Conservation (phyloP, 148 eudicot species). For the Euryodendron excelsum region DNA sequence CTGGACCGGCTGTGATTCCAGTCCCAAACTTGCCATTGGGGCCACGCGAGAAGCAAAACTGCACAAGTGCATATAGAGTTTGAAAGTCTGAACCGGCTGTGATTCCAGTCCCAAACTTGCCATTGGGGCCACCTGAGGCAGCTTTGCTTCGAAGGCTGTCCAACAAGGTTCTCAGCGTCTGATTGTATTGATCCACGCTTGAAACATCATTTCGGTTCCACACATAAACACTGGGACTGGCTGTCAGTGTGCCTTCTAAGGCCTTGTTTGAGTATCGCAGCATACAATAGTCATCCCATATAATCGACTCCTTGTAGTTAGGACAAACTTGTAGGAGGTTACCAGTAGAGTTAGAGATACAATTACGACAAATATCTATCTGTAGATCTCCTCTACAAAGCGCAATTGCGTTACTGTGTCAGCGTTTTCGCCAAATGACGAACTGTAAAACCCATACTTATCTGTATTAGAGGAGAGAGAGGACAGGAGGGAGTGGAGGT, state of each 20-base stretch:
- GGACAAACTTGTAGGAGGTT: no score
- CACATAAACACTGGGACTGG: neutral
- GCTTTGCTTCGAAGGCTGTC: slow-evolving; percentile 20
- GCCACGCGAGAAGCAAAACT: neutral
- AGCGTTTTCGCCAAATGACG: slow-evolving; percentile 21
- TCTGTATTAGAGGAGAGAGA: slow-evolving; percentile 32
- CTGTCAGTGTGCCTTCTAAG: neutral
- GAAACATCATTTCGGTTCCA: neutral
- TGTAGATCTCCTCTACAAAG: slow-evolving; percentile 42
- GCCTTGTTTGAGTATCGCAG: slow-evolving; percentile 27
- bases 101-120: slow-evolving; percentile 25
- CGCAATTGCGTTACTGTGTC: slow-evolving; percentile 35
- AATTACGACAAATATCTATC: slow-evolving; percentile 2
- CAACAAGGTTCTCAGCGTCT: slow-evolving; percentile 14
- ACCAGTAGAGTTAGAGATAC: slow-evolving; percentile 18
- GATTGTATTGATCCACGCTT: slow-evolving; percentile 5
- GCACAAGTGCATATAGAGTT: neutral
- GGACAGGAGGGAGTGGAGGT: slow-evolving; percentile 31
- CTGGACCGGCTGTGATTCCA: neutral
- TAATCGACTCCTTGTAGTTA: slow-evolving; percentile 12
- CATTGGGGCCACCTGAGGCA: slow-evolving; percentile 17
- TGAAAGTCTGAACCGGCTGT: neutral
- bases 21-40: slow-evolving; percentile 28
- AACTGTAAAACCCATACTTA: slow-evolving; percentile 33
- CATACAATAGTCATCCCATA: slow-evolving; percentile 33